Base-by-base conservation (phyloP, 768 basidiomycete genomes). In the Trametes punicea region DNA sequence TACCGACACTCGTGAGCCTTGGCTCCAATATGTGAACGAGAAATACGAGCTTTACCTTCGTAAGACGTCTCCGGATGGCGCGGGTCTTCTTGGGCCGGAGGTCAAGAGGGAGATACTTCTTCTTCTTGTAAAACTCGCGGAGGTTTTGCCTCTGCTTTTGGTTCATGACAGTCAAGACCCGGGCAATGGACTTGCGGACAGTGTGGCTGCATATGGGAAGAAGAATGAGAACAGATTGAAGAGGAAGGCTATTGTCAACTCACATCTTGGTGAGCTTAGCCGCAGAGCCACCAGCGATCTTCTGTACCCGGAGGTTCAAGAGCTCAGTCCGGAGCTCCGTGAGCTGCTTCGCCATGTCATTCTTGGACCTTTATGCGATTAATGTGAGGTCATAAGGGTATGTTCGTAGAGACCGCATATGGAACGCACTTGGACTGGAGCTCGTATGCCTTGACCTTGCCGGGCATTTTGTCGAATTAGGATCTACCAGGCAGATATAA, bases 201-300 rank as follows among this genome's bases (percentile, higher is more conserved):
- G 89, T 81, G 74, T 87, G 84, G 75, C 97, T 99, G 44, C 6
- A 39, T 6, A 10, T 46, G 6, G 39, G 29, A 13, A 30, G 27
- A 31, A 3, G 18, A 8, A 39, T 11, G 31, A 39, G 21, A 16
- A 18, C 20, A 42, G 27, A 30, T 25, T 20, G 5, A 50, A n/a
- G n/a, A n/a, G n/a, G n/a, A n/a, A n/a, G n/a, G n/a, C n/a, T n/a
- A n/a, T n/a, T 21, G n/a, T 18, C 29, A 42, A 82, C 88, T 68
- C 74, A 99, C 97, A 99, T 98, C 81, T 90, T 93, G 68, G 92
- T 95, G 65, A 99, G 82, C 78, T 98, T 98, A 55, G 92, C 86
- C 56, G 95, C 88, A 65, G 92, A 90, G 30, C 94, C 93, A 69
- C 94, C 94, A 59, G 93, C 90, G 69, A 96, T 92, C 84, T 98